These are phyloP conservation scores for Ceratobasidium theobromae DNA, from an alignment of 1,284 basidiomycete genomes.

Conservation along the genomic window DNA sequence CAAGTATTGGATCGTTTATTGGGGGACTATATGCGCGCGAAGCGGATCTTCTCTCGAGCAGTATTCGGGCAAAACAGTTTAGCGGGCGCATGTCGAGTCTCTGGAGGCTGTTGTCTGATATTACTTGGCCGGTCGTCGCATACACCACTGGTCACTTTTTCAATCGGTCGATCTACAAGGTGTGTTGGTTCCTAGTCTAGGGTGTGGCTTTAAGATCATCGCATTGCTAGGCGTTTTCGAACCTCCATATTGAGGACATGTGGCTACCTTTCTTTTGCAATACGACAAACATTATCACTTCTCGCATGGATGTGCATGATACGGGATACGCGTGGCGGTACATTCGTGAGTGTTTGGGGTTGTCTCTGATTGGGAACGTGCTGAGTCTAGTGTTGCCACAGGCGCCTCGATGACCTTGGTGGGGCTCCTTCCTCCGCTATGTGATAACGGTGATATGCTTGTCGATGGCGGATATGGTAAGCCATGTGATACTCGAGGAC, in stretches of 20 bases:
- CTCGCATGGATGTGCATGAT: conserved; percentile 96
- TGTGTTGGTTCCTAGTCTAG: conserved; percentile 37
- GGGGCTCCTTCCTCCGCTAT: conserved; percentile 90
- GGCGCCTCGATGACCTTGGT: conserved; percentile 98
- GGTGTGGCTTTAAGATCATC: neutral
- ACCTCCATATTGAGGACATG: conserved; percentile 61
- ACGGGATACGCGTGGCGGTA: conserved; percentile 93
- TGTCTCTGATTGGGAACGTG: neutral
- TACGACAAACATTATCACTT: conserved; percentile 97
- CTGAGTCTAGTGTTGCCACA: conserved; percentile 45
- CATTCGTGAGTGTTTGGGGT: conserved; percentile 56
- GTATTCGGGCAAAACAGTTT: conserved; percentile 89
- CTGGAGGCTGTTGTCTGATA: conserved; percentile 92
- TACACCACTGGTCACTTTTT: conserved; percentile 98
- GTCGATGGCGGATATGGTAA: conserved; percentile 91
- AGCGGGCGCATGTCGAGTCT: conserved; percentile 89
- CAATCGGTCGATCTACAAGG: conserved; percentile 82
- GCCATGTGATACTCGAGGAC: conserved; percentile 40
- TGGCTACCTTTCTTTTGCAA: conserved; percentile 99
- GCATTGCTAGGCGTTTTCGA: conserved; percentile 78
- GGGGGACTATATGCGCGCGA: conserved; percentile 97
- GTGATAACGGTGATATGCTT: conserved; percentile 91
- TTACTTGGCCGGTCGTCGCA: conserved; percentile 95
- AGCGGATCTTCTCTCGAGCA: conserved; percentile 83
- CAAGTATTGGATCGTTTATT: conserved; percentile 88